Conservation (phyloP, 176 grass and related monocot genomes). For the Oryza glaberrima region DNA sequence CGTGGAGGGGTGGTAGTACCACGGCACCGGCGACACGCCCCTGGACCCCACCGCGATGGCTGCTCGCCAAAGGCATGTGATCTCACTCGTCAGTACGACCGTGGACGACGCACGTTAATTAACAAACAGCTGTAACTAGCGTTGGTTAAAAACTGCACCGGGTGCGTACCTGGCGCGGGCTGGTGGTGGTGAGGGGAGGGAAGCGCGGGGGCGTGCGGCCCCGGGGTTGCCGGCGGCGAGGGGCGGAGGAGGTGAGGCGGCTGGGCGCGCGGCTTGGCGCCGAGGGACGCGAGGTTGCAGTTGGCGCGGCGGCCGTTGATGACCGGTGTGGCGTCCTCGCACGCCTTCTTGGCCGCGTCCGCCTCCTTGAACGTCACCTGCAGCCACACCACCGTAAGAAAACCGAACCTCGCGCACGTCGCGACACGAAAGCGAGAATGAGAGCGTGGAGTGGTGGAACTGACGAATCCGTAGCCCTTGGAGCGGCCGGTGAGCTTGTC, state of each 20-base stretch:
- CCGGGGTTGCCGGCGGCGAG: constrained; percentile 66
- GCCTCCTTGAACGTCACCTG: constrained; percentile 99
- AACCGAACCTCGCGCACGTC: not conserved
- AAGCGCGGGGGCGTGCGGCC: constrained; percentile 46
- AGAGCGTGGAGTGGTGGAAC: constrained; percentile 9
- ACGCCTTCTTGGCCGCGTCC: constrained; percentile 91
- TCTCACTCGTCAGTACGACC: constrained; percentile 19
- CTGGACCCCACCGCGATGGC: constrained; percentile 75
- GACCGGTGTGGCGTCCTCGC: constrained; percentile 81
- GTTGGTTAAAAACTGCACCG: not conserved
- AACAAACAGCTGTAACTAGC: not conserved
- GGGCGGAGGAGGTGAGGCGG: constrained; percentile 55
- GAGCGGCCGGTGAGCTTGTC: constrained; percentile 98
- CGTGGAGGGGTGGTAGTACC: constrained; percentile 89
- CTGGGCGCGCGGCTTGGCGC: constrained; percentile 73
- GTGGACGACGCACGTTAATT: constrained; percentile 34
- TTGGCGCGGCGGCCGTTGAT: constrained; percentile 98
- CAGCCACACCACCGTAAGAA: not conserved
- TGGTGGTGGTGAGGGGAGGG: constrained; percentile 59
- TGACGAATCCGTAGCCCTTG: constrained; percentile 98
- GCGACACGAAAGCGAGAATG: too few relatives aligned
- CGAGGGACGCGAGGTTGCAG: constrained; percentile 98
- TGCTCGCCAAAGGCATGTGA: constrained; percentile 41
- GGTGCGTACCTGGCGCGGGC: constrained; percentile 46
- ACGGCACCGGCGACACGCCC: constrained; percentile 70